These are phyloP conservation scores for Cyclostephanos tholiformis DNA, from an alignment of 108 stramenopile species.

Conservation along the genomic window DNA sequence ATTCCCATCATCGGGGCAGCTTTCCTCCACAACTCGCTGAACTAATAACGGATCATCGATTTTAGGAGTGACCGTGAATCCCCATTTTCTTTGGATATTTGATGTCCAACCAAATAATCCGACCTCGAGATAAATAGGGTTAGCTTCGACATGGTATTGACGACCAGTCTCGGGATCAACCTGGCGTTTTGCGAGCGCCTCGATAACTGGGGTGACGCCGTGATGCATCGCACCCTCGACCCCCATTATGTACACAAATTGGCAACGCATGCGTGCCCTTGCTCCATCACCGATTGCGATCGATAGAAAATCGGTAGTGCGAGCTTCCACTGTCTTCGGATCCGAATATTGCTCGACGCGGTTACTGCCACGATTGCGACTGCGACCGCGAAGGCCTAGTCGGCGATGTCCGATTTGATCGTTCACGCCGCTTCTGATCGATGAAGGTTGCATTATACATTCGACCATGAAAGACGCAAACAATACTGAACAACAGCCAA, in stretches of 20 bases:
- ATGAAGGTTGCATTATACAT: background rate
- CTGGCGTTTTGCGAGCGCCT: constrained; percentile 27
- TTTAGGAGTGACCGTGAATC: constrained; percentile 14
- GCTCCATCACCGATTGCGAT: background rate
- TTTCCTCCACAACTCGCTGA: constrained; percentile 11
- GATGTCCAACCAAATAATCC: constrained; percentile 29
- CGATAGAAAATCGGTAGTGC: background rate
- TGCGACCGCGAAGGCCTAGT: background rate
- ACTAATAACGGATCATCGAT: constrained; percentile 32
- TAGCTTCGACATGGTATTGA: constrained; percentile 17
- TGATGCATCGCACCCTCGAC: constrained; percentile 44
- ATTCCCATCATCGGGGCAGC: constrained; percentile 35
- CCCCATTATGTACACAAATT: constrained; percentile 42
- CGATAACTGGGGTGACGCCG: constrained; percentile 32
- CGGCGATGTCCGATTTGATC: background rate
- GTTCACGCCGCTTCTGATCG: background rate
- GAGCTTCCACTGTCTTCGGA: background rate
- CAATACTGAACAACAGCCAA: background rate
- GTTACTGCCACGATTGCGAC: background rate
- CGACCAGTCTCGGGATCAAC: constrained; percentile 28
- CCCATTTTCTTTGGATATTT: background rate
- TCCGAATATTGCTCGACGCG: background rate
- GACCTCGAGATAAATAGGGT: constrained; percentile 15
- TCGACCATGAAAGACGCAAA: background rate
- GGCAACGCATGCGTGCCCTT: constrained; percentile 24